phyloP scores from a whole-genome alignment of 2,329 filamentous ascomycete species.

The Colletotrichum siamense region DNA sequence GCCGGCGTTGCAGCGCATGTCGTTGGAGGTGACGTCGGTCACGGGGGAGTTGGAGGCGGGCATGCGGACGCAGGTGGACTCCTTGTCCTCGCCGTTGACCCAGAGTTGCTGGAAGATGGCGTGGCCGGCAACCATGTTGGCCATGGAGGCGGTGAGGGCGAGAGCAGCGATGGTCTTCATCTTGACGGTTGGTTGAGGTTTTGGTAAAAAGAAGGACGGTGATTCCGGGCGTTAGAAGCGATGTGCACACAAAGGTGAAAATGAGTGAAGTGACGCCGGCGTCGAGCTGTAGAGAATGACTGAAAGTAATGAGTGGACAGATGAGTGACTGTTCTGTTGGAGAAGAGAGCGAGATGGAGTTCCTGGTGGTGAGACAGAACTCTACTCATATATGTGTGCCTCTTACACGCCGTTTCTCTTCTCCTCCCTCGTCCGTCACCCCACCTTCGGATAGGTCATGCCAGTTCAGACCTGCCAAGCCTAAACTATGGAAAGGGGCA shows the following conservation, averaged over 20 bases:
- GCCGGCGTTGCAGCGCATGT: conserved; percentile 48
- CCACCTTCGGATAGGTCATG: conserved; percentile 1
- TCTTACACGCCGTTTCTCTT: neutral
- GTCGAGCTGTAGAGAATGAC: conserved; percentile 20
- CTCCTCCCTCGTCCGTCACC: neutral
- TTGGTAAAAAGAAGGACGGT: conserved; percentile 4
- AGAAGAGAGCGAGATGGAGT: neutral
- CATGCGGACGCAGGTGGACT: conserved; percentile 20
- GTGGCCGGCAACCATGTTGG: conserved; percentile 38
- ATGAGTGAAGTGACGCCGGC: conserved; percentile 20
- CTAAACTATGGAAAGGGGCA: conserved; percentile 7
- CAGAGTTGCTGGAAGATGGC: conserved; percentile 57
- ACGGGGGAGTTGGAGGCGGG: conserved; percentile 45
- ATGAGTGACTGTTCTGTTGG: conserved; percentile 19
- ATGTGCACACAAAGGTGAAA: conserved; percentile 17
- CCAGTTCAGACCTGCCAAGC: conserved; percentile 6
- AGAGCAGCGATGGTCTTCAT: conserved; percentile 20
- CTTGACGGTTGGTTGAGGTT: neutral
- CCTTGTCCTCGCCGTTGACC: conserved; percentile 39
- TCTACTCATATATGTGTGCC: conserved; percentile 8
- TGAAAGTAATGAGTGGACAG: conserved; percentile 20
- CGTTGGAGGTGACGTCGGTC: conserved; percentile 39
- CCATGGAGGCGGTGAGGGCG: conserved; percentile 19
- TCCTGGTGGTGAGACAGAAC: neutral
- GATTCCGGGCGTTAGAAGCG: conserved; percentile 13